Base-by-base conservation (phyloP, 2,329 filamentous ascomycete species). In the Torrubiellomyces zombiae region DNA sequence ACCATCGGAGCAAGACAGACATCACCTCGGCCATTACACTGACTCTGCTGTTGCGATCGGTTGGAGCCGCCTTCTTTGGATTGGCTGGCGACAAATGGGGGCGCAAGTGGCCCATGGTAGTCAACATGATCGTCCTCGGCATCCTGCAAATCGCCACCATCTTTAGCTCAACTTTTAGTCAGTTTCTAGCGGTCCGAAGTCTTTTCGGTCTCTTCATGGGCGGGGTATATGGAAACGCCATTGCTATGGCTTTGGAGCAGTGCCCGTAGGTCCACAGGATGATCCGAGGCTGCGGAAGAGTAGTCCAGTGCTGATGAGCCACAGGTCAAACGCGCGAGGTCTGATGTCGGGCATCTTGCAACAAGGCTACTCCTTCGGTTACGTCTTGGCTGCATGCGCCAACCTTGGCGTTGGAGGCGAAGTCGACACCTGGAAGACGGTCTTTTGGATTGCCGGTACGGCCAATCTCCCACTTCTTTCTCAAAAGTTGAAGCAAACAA, bases 311-410 rank as follows among this genome's bases (percentile, higher is more conserved):
- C n/a, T n/a, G n/a, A n/a, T n/a, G n/a, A n/a, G n/a, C n/a, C n/a
- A n/a, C 33, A 63, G 62, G 28, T 49, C 55, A 23, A 68, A 78
- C 28, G 73, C 78, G 6, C 64, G 80, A 44, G 81, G 81, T 37
- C 57, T 89, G 18, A 79, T 89, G 66, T 80, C 74, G 9, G 81
- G 80, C 27, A 77, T 89, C 25, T 53, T 86, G 11, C 81, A 89
- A 40, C 78, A 83, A 47, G 81, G 80, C 3, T 85, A 83, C 44
- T 75, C 75, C 0, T 64, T 83, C 34, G 80, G 80, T 16, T 86
- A 86, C 41, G 69, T 89, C 20, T 60, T 82, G 33, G 80, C 80
- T 5, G 78, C 78, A 3, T 76, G 71, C 40, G 70, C 68, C 39
- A 83, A 78, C 35, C 65, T 83, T 20, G 75, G 74, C 24, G 74